Evolutionary conservation across 2,329 filamentous ascomycete genomes (phyloP).

Genomic region (Myriangium duriaei): DNA sequence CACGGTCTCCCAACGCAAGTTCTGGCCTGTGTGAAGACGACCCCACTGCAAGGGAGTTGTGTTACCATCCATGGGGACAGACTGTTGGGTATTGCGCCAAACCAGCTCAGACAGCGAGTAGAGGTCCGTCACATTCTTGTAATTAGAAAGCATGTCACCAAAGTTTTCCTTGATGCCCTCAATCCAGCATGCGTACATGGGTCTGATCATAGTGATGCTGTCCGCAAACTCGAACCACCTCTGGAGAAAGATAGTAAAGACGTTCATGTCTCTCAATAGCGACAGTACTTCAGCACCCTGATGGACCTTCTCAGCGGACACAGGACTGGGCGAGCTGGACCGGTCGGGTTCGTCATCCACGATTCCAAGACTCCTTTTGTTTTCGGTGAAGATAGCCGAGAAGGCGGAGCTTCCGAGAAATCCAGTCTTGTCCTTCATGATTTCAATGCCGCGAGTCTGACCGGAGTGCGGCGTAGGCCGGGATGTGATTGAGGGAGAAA

Average conservation of each 20-base stretch:
- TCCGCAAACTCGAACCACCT: conserved; percentile 23
- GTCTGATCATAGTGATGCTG: conserved; percentile 21
- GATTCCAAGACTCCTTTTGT: conserved; percentile 16
- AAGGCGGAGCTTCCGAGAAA: conserved; percentile 23
- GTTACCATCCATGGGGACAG: conserved; percentile 24
- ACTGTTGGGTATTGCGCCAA: conserved; percentile 30
- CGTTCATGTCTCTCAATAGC: conserved; percentile 20
- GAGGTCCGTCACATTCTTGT: conserved; percentile 22
- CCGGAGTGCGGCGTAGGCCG: conserved; percentile 11
- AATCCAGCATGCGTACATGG: conserved; percentile 22
- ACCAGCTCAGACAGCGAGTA: conserved; percentile 28
- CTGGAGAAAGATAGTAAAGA: conserved; percentile 20
- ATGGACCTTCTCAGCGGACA: conserved; percentile 20
- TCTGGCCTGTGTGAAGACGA: conserved; percentile 25
- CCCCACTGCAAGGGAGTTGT: conserved; percentile 29
- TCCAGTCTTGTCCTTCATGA: conserved; percentile 19
- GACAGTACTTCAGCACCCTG: conserved; percentile 22
- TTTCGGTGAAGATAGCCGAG: conserved; percentile 23
- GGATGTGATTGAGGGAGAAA: conserved; percentile 2
- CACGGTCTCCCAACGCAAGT: conserved; percentile 33
- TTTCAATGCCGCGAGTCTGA: conserved; percentile 14
- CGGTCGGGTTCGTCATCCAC: conserved; percentile 15
- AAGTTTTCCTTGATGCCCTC: conserved; percentile 26
- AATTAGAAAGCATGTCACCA: conserved; percentile 17
- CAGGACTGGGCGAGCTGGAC: conserved; percentile 15